Evolutionary conservation across 2,329 filamentous ascomycete species (phyloP).

Genomic region (Triangularia verruculosa): DNA sequence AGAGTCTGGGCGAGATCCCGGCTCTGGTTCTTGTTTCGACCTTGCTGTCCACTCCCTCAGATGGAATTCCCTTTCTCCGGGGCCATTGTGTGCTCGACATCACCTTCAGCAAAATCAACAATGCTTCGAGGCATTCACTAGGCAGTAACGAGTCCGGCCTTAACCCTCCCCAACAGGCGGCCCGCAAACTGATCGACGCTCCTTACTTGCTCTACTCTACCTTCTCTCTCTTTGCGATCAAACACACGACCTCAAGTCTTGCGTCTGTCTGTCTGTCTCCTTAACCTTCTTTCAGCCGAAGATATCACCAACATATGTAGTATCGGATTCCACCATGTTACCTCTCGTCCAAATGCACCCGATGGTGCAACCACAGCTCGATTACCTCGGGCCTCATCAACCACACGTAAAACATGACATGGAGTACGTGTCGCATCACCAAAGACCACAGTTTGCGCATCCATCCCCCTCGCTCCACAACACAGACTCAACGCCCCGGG

Average conservation of each 20-base stretch:
- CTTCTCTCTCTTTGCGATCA: background rate
- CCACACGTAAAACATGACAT: constrained; percentile 28
- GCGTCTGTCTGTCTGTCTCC: constrained; percentile 16
- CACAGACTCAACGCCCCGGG: constrained; percentile 30
- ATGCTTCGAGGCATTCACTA: constrained; percentile 7
- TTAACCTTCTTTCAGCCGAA: background rate
- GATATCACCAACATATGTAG: background rate
- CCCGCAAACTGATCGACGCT: constrained; percentile 13
- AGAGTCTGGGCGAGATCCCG: constrained; percentile 14
- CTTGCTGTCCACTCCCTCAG: constrained; percentile 7
- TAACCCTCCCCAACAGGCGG: background rate
- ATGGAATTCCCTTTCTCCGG: constrained; percentile 18
- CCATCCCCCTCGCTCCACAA: constrained; percentile 15
- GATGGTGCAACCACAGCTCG: constrained; percentile 44
- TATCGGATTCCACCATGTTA: constrained; percentile 39
- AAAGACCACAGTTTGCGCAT: constrained; percentile 21
- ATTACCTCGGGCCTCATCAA: constrained; percentile 39
- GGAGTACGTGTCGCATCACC: constrained; percentile 29
- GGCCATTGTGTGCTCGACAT: constrained; percentile 17
- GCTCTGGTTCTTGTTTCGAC: constrained; percentile 15
- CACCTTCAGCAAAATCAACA: constrained; percentile 5
- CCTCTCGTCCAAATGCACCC: constrained; percentile 52
- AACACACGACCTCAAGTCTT: background rate
- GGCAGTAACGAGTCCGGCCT: constrained; percentile 14
- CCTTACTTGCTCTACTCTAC: constrained; percentile 12